Evolutionary conservation across 2,329 filamentous ascomycete genomes (phyloP).

Genomic region (Exophiala oligosperma): DNA sequence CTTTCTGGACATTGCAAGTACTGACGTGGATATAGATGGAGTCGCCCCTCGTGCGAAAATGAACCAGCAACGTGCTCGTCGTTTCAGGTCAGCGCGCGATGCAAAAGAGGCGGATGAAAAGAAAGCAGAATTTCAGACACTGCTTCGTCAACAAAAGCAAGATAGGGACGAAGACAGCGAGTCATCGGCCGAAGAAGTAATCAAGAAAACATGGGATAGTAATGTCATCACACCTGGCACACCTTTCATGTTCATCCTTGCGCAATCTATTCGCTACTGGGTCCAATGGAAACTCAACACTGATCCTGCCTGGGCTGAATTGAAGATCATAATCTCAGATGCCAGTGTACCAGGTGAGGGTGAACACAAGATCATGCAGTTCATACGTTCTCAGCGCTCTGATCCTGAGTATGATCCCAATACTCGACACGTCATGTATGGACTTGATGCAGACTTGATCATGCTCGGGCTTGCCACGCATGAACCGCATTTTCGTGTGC

Average conservation of each 20-base stretch:
- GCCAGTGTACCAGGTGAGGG: conserved; percentile 96
- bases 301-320: conserved; percentile 89
- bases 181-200: conserved; percentile 55
- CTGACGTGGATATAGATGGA: conserved; percentile 63
- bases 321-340: conserved; percentile 98
- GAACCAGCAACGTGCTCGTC: conserved; percentile 97
- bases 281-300: conserved; percentile 96
- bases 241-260: conserved; percentile 97
- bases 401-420: conserved; percentile 93
- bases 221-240: conserved; percentile 92
- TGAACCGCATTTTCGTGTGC: conserved; percentile 92
- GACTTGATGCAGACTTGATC: conserved; percentile 95
- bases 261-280: conserved; percentile 90
- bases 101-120: conserved; percentile 92
- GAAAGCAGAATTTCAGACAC: conserved; percentile 81
- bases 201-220: conserved; percentile 91
- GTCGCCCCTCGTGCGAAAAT: conserved; percentile 98
- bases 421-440: conserved; percentile 96
- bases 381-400: conserved; percentile 87
- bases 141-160: conserved; percentile 69
- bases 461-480: conserved; percentile 97
- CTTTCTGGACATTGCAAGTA: background rate
- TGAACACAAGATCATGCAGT: conserved; percentile 99
- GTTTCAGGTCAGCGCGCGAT: conserved; percentile 92
- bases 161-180: conserved; percentile 64